A percentile compares a stretch with the other conserved stretches of the same genome.
Evolutionary conservation across 2,329 filamentous ascomycete genomes (phyloP).

Genomic region (Onygenales sp.): DNA sequence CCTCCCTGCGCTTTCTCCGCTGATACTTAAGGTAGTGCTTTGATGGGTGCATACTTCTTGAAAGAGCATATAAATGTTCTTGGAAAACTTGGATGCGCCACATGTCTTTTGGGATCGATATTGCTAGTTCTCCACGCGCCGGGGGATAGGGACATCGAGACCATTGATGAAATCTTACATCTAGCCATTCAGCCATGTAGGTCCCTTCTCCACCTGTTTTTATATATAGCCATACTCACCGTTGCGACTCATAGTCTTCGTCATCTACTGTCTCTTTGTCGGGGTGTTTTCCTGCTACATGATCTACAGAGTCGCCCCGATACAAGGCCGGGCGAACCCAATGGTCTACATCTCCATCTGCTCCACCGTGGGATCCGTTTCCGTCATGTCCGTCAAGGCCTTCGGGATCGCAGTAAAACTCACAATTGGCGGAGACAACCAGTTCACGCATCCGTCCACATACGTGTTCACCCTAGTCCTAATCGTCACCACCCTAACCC

Average conservation of each 20-base stretch:
- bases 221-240: neutral
- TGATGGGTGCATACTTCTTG: constrained; percentile 89
- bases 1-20: constrained; percentile 2
- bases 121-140: constrained; percentile 97
- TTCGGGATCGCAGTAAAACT: constrained; percentile 97
- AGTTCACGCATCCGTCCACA: constrained; percentile 88
- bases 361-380: constrained; percentile 91
- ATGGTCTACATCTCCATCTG: constrained; percentile 96
- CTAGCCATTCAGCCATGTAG: constrained; percentile 86
- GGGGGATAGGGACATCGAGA: constrained; percentile 81
- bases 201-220: constrained; percentile 13
- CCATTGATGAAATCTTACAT: constrained; percentile 81
- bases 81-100: constrained; percentile 90
- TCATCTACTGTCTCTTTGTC: constrained; percentile 74
- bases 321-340: constrained; percentile 89
- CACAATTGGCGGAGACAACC: constrained; percentile 85
- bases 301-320: constrained; percentile 90
- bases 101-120: constrained; percentile 89
- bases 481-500: constrained; percentile 84
- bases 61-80: constrained; percentile 78
- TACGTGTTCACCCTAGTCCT: constrained; percentile 97
- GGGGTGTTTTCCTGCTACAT: constrained; percentile 78
- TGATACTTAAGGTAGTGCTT: constrained; percentile 48
- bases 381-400: constrained; percentile 98
- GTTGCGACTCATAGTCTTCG: constrained; percentile 56